Base-by-base conservation (phyloP, 2,329 filamentous ascomycete species). In the Exophiala alcalophila region DNA sequence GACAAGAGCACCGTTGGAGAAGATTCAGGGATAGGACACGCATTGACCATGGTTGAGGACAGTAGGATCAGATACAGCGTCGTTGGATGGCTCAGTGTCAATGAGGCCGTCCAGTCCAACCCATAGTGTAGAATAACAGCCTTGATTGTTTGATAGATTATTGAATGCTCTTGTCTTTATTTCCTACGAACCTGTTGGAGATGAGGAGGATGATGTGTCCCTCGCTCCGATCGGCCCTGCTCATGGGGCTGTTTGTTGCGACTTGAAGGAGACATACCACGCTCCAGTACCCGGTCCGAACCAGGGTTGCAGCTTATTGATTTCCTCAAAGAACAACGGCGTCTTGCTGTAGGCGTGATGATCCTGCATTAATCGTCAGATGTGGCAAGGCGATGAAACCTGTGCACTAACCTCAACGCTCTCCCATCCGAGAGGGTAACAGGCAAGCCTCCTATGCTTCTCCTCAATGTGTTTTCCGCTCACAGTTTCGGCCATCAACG, bases 391-490 rank as follows among this genome's bases (percentile, higher is more conserved):
- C 4, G 15, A 8, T 15, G 24, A 29, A 25, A 30, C 14, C 9
- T 19, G 9, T 8, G 9, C n/a, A 39, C 38, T 29, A n/a, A 47
- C 43, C 37, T 47, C 43, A 12, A 41, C 20, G 4, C 24, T 37
- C 26, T 47, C 43, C 43, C 43, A 47, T 9, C 43, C 43, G 12
- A 47, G 37, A 10, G 25, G 31, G 16, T 47, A 47, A 11, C 38
- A 29, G 3, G 37, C 43, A 1, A 47, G 27, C 11, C 31, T 20
- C 4, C 37, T 14, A 12, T 34, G 14, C 21, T 19, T 23, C 1
- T 26, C 16, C 27, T 42, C 23, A 19, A 9, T 32, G 12, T 6
- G 5, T 26, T 15, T 16, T n/a, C 12, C 33, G 11, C 8, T 6
- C 12, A 15, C 8, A 12, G 4, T 23, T 4, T 14, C 34, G 3